Evolutionary conservation across 305 asterid species (phyloP), one percentile per base, ranked within the genome.

Genomic region (Fraxinus floribunda): DNA sequence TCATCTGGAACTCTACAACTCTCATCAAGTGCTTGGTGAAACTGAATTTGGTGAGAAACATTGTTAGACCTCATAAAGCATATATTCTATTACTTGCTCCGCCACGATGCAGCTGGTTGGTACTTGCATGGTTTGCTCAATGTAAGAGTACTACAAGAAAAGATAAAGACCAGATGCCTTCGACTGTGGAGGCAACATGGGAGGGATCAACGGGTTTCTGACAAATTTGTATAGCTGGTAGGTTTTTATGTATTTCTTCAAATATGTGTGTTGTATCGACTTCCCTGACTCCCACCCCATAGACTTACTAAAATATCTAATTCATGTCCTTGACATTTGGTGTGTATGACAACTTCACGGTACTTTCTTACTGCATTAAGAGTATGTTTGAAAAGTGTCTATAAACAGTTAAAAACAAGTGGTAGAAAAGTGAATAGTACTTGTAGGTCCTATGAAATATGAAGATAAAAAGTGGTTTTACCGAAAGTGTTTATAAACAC

Each of bases 261-360:
- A 24, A 18, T 68, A 24, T 3, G n/a, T 62, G 26, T 20, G 10
- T 9, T 62, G 72, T 62, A 60, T 24, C 3, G 2, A 9, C 49
- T 35, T 32, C 62, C 13, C 16, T 7, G 22, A 38, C 77, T 77
- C 32, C 71, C 78, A 6, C 26, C 26, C 26, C 26, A 6, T 6
- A 10, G 36, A 9, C 66, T 70, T 75, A 70, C 68, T 39, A 70
- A 57, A 82, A 66, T 38, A 81, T 76, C 78, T 73, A 39, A 80
- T 79, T 81, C 70, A 13, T 22, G 5, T 57, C 64, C 79, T 66
- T 18, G 76, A 62, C 2, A n/a, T 9, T 32, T 57, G 81, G 80
- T 22, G 34, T 35, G 44, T 76, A 49, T 52, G 75, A 52, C 44
- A 9, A 22, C 13, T 73, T 15, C 66, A 3, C 8, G 18, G 15